These are phyloP conservation scores for Cryptococcus depauperatus DNA, from an alignment of 1,284 basidiomycete species.

Conservation along the genomic window DNA sequence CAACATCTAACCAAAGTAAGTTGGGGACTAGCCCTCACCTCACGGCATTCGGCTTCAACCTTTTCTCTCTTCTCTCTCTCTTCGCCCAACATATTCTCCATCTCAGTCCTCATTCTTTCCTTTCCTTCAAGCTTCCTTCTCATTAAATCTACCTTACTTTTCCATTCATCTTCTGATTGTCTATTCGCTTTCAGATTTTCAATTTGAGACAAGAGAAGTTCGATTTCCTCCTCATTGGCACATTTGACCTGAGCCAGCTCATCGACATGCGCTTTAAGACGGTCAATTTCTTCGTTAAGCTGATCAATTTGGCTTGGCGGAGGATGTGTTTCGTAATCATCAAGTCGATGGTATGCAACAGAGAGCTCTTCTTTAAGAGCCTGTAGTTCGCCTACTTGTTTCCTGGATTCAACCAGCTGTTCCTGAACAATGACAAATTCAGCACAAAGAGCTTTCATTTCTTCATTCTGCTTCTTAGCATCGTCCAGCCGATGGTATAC, in stretches of 20 bases:
- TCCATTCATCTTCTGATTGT: constrained; percentile 12
- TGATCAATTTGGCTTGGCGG: not conserved
- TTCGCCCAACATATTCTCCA: constrained; percentile 37
- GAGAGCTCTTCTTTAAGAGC: constrained; percentile 9
- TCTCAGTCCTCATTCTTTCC: constrained; percentile 18
- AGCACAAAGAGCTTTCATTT: not conserved
- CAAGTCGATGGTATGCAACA: constrained; percentile 7
- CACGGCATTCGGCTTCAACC: constrained; percentile 50
- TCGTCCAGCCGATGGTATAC: constrained; percentile 8
- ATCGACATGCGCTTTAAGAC: constrained; percentile 6
- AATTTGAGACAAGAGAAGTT: constrained; percentile 8
- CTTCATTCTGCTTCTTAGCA: not conserved
- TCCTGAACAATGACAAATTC: constrained; percentile 1
- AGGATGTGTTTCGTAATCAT: constrained; percentile 3
- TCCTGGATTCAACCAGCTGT: not conserved
- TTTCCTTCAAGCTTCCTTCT: constrained; percentile 4
- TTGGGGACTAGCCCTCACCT: constrained; percentile 36
- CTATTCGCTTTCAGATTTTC: constrained; percentile 6
- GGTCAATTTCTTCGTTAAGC: constrained; percentile 3
- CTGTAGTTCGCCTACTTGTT: constrained; percentile 4
- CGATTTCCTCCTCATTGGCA: constrained; percentile 24
- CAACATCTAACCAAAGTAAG: not conserved
- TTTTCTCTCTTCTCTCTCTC: constrained; percentile 46
- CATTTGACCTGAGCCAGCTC: constrained; percentile 14
- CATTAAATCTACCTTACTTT: constrained; percentile 9